Evolutionary conservation across 2,329 filamentous ascomycete species (phyloP), one percentile per base, ranked within the genome.

Genomic region (Pseudocercospora pini-densiflorae): DNA sequence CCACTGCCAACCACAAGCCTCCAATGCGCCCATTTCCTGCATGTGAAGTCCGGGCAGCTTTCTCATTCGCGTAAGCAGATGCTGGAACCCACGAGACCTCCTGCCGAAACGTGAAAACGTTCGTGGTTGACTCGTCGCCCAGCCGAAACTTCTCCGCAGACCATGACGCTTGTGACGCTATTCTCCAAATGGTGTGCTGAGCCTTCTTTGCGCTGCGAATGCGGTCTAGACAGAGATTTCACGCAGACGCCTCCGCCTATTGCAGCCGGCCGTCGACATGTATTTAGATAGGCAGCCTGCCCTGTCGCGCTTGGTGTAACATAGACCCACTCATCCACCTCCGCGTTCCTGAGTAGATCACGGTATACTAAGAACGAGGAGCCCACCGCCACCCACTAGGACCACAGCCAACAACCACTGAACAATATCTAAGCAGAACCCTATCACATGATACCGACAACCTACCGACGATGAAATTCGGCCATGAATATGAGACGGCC

Each of bases 391-490:
- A 54, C 51, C 16, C 51, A 55, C 27, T 14, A 19, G 45, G 3
- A 47, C 21, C n/a, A 19, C n/a, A 5, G 24, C 29, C 23, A 61
- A 21, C 55, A 6, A 21, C 27, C 49, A 53, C 23, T 36, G 33
- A 12, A 12, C 49, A 5, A 53, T 24, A 29, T 23, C 49, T 27
- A 24, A 12, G 47, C n/a, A 21, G 10, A 7, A 29, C 47, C 53
- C 31, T 33, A 29, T 53, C 59, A 59, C 57, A 58, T 53, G 40
- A 53, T 36, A 21, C 21, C 12, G 21, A 21, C 16, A 43, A 23
- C 43, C 55, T 62, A 72, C 47, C 51, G 24, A 55, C 31, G 69
- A 97, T 97, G 93, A 97, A 97, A 84, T 97, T 96, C 79, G 92
- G 89, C 29, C 91, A 91, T 76, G 87, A 89, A 74, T 95, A 93